Evolutionary conservation across 306 rosid genomes (phyloP).

Genomic region (Prunus campanulata): DNA sequence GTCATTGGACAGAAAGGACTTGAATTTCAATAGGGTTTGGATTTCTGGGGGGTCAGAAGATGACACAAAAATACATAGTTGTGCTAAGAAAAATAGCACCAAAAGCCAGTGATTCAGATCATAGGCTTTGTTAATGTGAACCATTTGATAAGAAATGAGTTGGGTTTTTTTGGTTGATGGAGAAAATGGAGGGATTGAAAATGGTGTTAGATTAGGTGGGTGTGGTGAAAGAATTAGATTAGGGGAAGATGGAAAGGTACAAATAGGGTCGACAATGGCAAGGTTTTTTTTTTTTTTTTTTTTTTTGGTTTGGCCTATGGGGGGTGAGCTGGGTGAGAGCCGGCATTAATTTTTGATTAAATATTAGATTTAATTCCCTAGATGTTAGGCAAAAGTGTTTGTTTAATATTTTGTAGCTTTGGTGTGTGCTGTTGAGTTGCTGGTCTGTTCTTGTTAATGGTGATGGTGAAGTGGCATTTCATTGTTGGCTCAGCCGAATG

Average conservation of each 20-base stretch:
- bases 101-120: constrained; percentile 17
- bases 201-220: neutral
- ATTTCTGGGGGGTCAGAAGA: constrained; percentile 18
- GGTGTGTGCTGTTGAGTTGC: constrained; percentile 26
- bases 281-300: constrained; percentile 17
- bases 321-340: constrained; percentile 57
- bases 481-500: constrained; percentile 17
- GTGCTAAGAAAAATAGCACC: constrained; percentile 12
- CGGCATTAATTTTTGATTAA: constrained; percentile 31
- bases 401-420: constrained; percentile 14
- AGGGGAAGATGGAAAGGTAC: neutral
- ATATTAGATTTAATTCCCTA: constrained; percentile 19
- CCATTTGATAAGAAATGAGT: neutral
- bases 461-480: neutral
- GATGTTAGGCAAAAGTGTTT: neutral
- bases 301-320: neutral
- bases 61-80: constrained; percentile 8
- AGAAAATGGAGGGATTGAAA: neutral
- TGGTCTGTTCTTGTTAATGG: constrained; percentile 34
- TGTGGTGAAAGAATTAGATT: neutral
- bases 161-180: neutral
- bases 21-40: constrained; percentile 52
- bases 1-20: constrained; percentile 33
- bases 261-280: constrained; percentile 37
- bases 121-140: neutral